These are phyloP conservation scores for Eragrostis nindensis DNA, from an alignment of 176 grass and related monocot genomes.

Conservation along the genomic window DNA sequence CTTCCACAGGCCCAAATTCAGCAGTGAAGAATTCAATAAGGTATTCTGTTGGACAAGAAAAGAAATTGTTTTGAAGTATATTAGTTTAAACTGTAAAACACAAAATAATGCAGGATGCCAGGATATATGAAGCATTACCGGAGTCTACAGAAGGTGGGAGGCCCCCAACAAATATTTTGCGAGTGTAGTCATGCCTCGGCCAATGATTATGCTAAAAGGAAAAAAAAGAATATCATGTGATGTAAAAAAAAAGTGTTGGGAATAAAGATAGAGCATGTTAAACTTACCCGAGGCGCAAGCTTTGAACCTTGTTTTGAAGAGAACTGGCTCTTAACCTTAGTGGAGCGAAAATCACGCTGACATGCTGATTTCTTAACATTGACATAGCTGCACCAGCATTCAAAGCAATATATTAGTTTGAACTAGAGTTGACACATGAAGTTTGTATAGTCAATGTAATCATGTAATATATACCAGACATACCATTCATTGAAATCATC, in stretches of 20 bases:
- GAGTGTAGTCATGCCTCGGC: constrained; percentile 59
- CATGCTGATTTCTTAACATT: constrained; percentile 40
- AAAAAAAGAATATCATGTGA: neutral
- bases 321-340: constrained; percentile 46
- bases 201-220: constrained; percentile 47
- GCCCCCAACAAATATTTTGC: constrained; percentile 71
- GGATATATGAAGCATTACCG: constrained; percentile 43
- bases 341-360: constrained; percentile 38
- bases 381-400: constrained; percentile 26
- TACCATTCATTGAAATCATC: constrained; percentile 47
- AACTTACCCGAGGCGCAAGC: constrained; percentile 44
- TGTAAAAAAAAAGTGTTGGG: neutral
- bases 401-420: neutral
- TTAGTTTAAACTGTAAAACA: neutral
- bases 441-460: constrained; percentile 1
- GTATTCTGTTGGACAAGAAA: constrained; percentile 38
- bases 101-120: constrained; percentile 1
- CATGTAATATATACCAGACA: neutral
- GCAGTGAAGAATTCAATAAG: constrained; percentile 57
- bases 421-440: constrained; percentile 11
- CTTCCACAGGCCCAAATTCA: constrained; percentile 68
- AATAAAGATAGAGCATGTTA: constrained; percentile 16
- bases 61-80: constrained; percentile 27
- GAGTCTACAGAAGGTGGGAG: constrained; percentile 60
- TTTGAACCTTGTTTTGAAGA: constrained; percentile 46